phyloP scores from a whole-genome alignment of 306 rosid genomes.

The Malus sylvestris region DNA sequence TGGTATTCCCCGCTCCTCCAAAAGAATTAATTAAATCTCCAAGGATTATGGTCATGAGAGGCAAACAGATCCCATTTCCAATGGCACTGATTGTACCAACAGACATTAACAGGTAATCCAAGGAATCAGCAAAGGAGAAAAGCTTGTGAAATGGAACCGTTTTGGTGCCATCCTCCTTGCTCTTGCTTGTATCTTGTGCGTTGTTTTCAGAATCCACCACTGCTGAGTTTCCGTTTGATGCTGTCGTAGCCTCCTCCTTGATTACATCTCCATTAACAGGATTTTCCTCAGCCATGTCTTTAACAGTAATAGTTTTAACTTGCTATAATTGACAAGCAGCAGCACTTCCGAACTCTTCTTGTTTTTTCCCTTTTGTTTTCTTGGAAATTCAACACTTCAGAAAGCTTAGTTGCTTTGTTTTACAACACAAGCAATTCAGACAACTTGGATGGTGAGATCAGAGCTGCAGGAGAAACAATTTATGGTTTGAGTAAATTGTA shows the following conservation, averaged over 20 bases:
- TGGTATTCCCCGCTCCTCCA: constrained; percentile 29
- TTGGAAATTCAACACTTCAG: too few species aligned
- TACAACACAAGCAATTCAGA: background rate
- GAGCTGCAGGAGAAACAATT: too few species aligned
- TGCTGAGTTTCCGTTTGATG: constrained; percentile 19
- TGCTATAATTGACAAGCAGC: background rate
- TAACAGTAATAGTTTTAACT: background rate
- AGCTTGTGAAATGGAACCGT: constrained; percentile 67
- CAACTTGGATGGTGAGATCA: background rate
- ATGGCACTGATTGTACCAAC: constrained; percentile 55
- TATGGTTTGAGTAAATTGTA: too few species aligned
- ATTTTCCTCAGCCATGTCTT: constrained; percentile 34
- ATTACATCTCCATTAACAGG: constrained; percentile 18
- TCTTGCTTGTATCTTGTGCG: constrained; percentile 23
- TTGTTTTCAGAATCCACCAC: constrained; percentile 14
- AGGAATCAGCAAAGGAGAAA: constrained; percentile 68
- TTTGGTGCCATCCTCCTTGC: constrained; percentile 24
- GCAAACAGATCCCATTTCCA: constrained; percentile 54
- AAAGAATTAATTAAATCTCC: constrained; percentile 58
- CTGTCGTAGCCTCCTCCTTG: constrained; percentile 24
- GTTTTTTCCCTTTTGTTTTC: too few species aligned
- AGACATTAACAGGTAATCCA: constrained; percentile 54
- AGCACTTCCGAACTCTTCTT: background rate
- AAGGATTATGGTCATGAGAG: constrained; percentile 56
- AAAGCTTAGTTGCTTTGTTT: too few species aligned